Conservation (phyloP, 2,329 filamentous ascomycete genomes). For the Paraphaeosphaeria minitans region DNA sequence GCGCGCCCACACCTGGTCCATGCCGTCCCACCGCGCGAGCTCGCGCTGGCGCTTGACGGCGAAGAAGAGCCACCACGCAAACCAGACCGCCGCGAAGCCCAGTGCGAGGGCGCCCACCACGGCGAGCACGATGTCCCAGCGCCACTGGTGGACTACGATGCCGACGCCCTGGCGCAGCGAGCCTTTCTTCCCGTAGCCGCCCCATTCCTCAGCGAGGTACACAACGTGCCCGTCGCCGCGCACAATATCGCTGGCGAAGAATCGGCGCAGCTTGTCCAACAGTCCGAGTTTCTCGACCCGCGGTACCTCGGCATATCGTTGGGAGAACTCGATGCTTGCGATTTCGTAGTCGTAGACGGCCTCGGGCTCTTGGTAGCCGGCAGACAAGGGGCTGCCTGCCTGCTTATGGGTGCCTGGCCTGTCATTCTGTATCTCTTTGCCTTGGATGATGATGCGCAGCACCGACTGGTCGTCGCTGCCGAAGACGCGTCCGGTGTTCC, state of each 20-base stretch:
- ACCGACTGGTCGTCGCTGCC: constrained; percentile 31
- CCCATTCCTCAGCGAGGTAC: constrained; percentile 37
- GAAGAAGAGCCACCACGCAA: constrained; percentile 25
- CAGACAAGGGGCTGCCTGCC: constrained; percentile 28
- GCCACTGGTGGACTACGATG: constrained; percentile 31
- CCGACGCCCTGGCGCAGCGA: constrained; percentile 34
- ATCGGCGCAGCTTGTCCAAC: constrained; percentile 27
- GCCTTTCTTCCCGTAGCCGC: constrained; percentile 37
- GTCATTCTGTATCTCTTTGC: constrained; percentile 20
- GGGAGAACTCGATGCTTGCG: constrained; percentile 27
- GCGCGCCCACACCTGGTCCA: constrained; percentile 41
- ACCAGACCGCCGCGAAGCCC: constrained; percentile 21
- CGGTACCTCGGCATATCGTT: constrained; percentile 30
- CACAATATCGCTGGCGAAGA: constrained; percentile 37
- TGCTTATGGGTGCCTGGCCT: constrained; percentile 17
- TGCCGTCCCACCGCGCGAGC: constrained; percentile 41
- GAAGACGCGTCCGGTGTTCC: constrained; percentile 24
- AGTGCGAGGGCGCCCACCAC: constrained; percentile 25
- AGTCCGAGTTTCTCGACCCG: constrained; percentile 15
- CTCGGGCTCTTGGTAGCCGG: constrained; percentile 19
- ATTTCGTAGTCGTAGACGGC: constrained; percentile 33
- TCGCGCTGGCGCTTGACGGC: constrained; percentile 31
- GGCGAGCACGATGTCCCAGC: constrained; percentile 28
- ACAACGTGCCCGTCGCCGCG: constrained; percentile 31
- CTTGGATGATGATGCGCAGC: constrained; percentile 33